These are phyloP conservation scores for Podaxis rugospora DNA, from an alignment of 768 basidiomycete genomes.

Conservation along the genomic window DNA sequence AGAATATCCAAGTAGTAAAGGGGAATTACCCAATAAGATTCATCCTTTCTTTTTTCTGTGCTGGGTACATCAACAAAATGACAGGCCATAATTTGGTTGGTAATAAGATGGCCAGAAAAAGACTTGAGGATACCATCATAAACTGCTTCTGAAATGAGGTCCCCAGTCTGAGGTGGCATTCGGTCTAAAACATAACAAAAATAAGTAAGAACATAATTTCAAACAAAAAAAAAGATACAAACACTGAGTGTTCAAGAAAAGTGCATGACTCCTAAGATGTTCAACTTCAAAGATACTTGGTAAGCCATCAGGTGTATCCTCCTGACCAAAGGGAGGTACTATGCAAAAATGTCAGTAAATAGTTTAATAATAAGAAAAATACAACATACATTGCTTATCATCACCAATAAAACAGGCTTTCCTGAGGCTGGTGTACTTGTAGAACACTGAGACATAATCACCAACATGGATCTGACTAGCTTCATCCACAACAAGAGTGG, in stretches of 20 bases:
- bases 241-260: constrained; percentile 78
- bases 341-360: constrained; percentile 13
- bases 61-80: constrained; percentile 56
- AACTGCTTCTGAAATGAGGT: constrained; percentile 63
- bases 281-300: constrained; percentile 76
- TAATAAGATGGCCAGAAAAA: constrained; percentile 41
- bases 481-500: constrained; percentile 58
- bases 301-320: constrained; percentile 48
- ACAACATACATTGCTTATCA: constrained; percentile 54
- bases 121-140: constrained; percentile 64
- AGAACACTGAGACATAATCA: constrained; percentile 40
- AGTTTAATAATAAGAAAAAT: constrained; percentile 5
- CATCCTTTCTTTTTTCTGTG: constrained; percentile 26
- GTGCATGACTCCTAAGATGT: constrained; percentile 44
- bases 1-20: background rate
- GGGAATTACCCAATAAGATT: constrained; percentile 32
- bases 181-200: constrained; percentile 47
- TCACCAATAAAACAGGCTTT: constrained; percentile 66
- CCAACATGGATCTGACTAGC: constrained; percentile 66
- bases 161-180: constrained; percentile 79
- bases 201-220: constrained; percentile 11
- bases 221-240: constrained; percentile 20
- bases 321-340: constrained; percentile 83
- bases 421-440: constrained; percentile 32
- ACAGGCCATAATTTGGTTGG: constrained; percentile 43